These are phyloP conservation scores for Pythium scleroteichum DNA, from an alignment of 352 stramenopile species.

Conservation along the genomic window DNA sequence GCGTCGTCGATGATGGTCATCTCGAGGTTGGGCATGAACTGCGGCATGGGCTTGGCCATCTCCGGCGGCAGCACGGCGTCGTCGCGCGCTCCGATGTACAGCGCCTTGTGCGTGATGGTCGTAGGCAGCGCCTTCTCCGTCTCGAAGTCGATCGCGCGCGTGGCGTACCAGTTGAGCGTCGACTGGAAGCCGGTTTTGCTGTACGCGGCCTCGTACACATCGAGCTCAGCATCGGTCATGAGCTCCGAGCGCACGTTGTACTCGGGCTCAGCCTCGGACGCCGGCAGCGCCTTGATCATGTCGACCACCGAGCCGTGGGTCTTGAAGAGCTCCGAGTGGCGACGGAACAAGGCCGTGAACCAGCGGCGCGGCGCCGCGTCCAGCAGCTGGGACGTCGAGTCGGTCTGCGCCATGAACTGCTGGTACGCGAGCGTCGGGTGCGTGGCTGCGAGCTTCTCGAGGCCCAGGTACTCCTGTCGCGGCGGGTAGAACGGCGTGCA, in stretches of 20 bases:
- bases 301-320: slow-evolving; percentile 7
- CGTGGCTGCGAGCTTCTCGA: slow-evolving; percentile 45
- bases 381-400: slow-evolving; percentile 12
- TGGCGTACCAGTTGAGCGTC: slow-evolving; percentile 58
- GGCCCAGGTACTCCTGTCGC: slow-evolving; percentile 31
- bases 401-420: slow-evolving; percentile 5
- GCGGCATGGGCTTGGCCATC: slow-evolving; percentile 59
- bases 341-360: slow-evolving; percentile 54
- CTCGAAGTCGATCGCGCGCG: slow-evolving; percentile 60
- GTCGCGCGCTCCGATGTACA: slow-evolving; percentile 62
- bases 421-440: slow-evolving; percentile 11
- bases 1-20: slow-evolving; percentile 47
- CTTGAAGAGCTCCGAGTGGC: slow-evolving; percentile 35
- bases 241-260: slow-evolving; percentile 46
- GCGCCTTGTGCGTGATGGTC: slow-evolving; percentile 42
- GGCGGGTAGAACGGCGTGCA: slow-evolving; percentile 69
- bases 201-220: slow-evolving; percentile 64
- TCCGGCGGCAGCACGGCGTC: slow-evolving; percentile 56
- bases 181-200: slow-evolving; percentile 50
- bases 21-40: slow-evolving; percentile 53
- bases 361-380: slow-evolving; percentile 43
- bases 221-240: slow-evolving; percentile 52
- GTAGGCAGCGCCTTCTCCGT: slow-evolving; percentile 34
- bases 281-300: slow-evolving; percentile 16
- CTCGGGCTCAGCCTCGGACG: slow-evolving; percentile 19